phyloP scores from a whole-genome alignment of 2,329 filamentous ascomycete species.

The Seiridium cupressi region DNA sequence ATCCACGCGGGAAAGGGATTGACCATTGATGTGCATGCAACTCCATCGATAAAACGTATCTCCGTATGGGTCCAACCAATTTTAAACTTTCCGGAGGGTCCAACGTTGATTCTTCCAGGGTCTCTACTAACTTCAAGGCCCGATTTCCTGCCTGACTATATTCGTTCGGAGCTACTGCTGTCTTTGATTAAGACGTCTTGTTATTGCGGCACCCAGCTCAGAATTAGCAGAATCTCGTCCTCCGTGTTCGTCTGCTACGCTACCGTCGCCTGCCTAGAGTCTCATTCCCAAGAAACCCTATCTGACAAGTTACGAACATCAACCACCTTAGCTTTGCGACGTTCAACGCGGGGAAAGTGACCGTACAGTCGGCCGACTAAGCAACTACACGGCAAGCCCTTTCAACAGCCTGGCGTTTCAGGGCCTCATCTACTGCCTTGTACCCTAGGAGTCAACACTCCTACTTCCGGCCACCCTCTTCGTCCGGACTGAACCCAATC shows the following conservation, averaged over 20 bases:
- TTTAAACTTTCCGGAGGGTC: not conserved
- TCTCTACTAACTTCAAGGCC: not conserved
- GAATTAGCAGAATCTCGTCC: no score
- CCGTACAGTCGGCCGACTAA: not conserved
- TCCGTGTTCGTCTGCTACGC: no score
- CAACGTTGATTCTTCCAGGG: not conserved
- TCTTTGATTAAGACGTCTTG: no score
- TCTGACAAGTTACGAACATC: no score
- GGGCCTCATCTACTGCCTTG: not conserved
- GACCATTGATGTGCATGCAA: not conserved
- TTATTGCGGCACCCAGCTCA: no score
- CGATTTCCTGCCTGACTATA: not conserved
- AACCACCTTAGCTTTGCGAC: no score
- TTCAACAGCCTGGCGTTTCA: not conserved
- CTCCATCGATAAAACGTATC: not conserved
- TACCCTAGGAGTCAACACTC: no score
- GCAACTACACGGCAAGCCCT: not conserved
- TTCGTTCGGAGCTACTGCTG: no score
- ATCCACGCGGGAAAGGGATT: not conserved
- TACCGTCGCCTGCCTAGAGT: no score
- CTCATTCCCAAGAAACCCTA: no score
- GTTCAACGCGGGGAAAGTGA: no score
- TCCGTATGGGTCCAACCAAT: not conserved
- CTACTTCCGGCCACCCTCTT: no score
- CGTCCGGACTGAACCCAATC: not conserved